Evolutionary conservation across 2,329 filamentous ascomycete genomes (phyloP).

Genomic region (Scytalidium lignicola): DNA sequence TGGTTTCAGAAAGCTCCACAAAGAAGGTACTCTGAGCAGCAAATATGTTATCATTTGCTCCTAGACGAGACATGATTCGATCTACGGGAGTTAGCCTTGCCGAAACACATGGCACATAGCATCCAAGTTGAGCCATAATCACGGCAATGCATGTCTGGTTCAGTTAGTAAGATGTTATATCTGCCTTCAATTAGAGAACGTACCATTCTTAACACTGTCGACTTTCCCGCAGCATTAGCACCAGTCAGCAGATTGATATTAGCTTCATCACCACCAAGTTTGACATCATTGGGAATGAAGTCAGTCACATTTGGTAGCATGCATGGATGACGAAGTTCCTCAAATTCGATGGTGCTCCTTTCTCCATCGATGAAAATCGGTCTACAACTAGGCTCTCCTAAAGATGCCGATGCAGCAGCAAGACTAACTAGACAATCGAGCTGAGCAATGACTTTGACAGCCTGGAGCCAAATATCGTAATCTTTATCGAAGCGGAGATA

Average conservation of each 20-base stretch:
- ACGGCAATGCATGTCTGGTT: constrained; percentile 82
- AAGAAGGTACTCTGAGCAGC: constrained; percentile 98
- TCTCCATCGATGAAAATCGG: constrained; percentile 83
- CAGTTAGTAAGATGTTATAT: constrained; percentile 10
- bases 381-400: constrained; percentile 84
- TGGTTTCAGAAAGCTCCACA: constrained; percentile 93
- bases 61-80: constrained; percentile 96
- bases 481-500: constrained; percentile 84
- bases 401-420: constrained; percentile 76
- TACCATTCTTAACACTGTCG: constrained; percentile 91
- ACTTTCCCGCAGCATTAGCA: constrained; percentile 96
- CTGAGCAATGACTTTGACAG: constrained; percentile 86
- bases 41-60: constrained; percentile 98
- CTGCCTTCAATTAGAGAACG: constrained; percentile 21
- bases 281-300: constrained; percentile 94
- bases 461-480: constrained; percentile 78
- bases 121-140: constrained; percentile 96
- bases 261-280: constrained; percentile 71
- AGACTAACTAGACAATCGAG: constrained; percentile 93
- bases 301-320: constrained; percentile 85
- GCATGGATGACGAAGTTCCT: constrained; percentile 90
- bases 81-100: constrained; percentile 87
- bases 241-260: constrained; percentile 92
- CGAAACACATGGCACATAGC: constrained; percentile 78
- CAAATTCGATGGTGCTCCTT: constrained; percentile 83